phyloP scores from a whole-genome alignment of 2,329 filamentous ascomycete species.

The Cordyceps pruinosa region DNA sequence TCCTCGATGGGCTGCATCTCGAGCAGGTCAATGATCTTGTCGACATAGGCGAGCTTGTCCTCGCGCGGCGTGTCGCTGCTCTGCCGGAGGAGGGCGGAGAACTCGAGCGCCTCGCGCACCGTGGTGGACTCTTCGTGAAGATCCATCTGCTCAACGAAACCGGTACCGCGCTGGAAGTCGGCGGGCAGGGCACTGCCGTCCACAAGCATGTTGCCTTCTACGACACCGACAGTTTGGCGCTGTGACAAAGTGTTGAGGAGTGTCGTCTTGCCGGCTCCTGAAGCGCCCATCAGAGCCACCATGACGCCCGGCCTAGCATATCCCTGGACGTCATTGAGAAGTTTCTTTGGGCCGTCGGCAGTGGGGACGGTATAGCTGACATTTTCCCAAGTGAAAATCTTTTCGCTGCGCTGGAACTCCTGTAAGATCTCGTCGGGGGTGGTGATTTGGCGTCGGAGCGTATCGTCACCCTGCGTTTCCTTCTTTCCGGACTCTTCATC shows the following conservation, averaged over 20 bases:
- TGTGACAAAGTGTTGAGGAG: conserved; percentile 70
- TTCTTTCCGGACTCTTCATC: conserved; percentile 24
- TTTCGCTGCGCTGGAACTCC: conserved; percentile 49
- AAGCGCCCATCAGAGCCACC: conserved; percentile 75
- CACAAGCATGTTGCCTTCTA: conserved; percentile 72
- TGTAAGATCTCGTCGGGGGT: conserved; percentile 32
- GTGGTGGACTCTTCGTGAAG: conserved; percentile 61
- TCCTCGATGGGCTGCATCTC: conserved; percentile 63
- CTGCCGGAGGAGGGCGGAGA: conserved; percentile 59
- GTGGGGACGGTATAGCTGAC: conserved; percentile 64
- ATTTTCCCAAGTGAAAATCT: conserved; percentile 64
- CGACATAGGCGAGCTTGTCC: conserved; percentile 62
- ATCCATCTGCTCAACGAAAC: conserved; percentile 60
- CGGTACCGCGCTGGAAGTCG: conserved; percentile 74
- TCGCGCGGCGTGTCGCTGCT: conserved; percentile 46
- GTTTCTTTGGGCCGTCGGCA: conserved; percentile 23
- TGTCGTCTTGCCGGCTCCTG: conserved; percentile 78
- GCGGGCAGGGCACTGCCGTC: conserved; percentile 64
- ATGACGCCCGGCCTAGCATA: conserved; percentile 75
- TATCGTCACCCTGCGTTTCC: conserved; percentile 24
- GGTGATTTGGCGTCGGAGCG: conserved; percentile 7
- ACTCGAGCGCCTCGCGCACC: conserved; percentile 58
- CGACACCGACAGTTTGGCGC: conserved; percentile 65
- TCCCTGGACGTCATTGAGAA: conserved; percentile 52
- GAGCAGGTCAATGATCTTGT: conserved; percentile 60